Evolutionary conservation across 305 asterid species (phyloP), one percentile per base, ranked within the genome.

Genomic region (Euphrasia arctica): DNA sequence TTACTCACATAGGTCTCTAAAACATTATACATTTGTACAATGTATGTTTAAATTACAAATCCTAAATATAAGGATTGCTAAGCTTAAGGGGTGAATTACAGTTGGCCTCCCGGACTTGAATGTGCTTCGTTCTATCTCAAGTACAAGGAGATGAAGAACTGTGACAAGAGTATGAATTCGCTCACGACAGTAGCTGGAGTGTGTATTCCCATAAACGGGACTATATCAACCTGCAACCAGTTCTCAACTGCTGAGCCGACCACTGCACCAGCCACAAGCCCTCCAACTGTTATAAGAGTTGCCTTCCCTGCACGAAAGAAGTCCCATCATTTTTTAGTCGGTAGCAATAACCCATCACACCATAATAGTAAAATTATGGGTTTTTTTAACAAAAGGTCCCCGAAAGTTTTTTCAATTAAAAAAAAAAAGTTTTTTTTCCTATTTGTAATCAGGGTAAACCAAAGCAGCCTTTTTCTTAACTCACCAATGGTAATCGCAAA

Each of bases 171-270:
- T 76, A 88, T 75, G 51, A 90, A 83, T 82, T 94, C 99, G 68
- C 92, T 81, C 80, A 94, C 91, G 29, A 91, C 84, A 0, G 95
- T 83, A 54, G 89, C 97, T 50, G 99, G 98, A 15, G 83, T 59
- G 73, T 90, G 93, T 73, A 90, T 79, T 70, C 99, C 99, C 78
- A 90, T 81, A 59, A 94, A 81, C 0, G 98, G 97, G 47, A 94
- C 97, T 1, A 94, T 83, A 69, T 94, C 99, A 43, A 94, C 99
- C 79, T 94, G 98, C 78, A 91, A 75, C 99, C 91, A 94, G 49
- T 73, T 85, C 72, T 94, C 99, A 13, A 94, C 95, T 29, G 88
- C 97, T 52, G 99, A 94, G 52, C 98, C 99, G 14, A 88, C 86
- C 64, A 88, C 91, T 7, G 97, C 99, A 71, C 99, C 99, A 42